These are phyloP conservation scores for Rhytidiadelphus loreus DNA, from an alignment of 225 moss, liverwort and hornwort species.

Conservation along the genomic window DNA sequence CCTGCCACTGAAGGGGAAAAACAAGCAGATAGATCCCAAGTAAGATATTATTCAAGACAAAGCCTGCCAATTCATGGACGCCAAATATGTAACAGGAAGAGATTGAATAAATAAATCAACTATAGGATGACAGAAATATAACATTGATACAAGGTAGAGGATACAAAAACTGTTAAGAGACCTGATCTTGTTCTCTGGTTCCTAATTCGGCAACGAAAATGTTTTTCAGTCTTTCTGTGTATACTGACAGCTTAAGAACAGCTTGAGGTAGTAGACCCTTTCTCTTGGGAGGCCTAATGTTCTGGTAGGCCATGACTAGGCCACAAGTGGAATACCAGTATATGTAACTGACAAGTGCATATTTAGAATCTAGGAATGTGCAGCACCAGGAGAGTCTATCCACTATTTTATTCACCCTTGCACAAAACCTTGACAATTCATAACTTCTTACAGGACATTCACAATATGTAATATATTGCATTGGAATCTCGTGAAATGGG, in stretches of 20 bases:
- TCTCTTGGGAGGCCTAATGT: neutral
- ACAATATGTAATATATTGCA: neutral
- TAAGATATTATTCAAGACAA: neutral
- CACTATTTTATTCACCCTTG: neutral
- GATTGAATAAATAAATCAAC: neutral
- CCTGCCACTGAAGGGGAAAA: slow-evolving; percentile 30
- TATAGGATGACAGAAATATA: neutral
- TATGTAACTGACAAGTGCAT: neutral
- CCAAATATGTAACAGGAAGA: neutral
- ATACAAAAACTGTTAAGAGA: neutral
- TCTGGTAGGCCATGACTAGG: neutral
- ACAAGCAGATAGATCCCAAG: neutral
- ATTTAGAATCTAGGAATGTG: neutral
- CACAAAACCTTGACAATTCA: neutral
- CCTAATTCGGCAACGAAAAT: no score
- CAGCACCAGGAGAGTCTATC: neutral
- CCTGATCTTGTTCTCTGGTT: neutral
- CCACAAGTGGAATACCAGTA: neutral
- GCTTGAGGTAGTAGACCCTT: neutral
- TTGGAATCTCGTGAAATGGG: neutral
- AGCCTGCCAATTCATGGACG: neutral
- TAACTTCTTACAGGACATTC: neutral
- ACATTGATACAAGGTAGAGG: neutral
- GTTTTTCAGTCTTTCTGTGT: no score
- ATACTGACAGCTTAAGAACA: neutral